Evolutionary conservation across 352 stramenopile genomes (phyloP).

Genomic region (Phytopythium boreale): DNA sequence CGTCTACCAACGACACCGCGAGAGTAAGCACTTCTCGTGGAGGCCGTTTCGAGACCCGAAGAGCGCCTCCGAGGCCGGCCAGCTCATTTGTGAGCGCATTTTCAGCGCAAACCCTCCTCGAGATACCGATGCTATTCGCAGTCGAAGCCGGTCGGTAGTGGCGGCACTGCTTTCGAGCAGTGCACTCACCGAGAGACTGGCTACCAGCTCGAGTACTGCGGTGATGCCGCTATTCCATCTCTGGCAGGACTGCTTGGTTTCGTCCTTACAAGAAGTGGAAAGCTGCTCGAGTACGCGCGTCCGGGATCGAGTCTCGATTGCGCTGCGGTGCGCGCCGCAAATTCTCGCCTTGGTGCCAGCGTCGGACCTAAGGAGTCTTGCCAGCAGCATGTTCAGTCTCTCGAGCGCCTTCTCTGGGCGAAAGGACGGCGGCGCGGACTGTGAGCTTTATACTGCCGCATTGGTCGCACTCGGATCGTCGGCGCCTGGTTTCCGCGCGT

Average conservation of each 20-base stretch:
- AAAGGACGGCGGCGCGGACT: too few relatives aligned
- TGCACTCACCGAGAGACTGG: background rate
- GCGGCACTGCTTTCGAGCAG: background rate
- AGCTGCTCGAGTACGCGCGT: background rate
- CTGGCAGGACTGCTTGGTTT: background rate
- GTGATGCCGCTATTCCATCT: background rate
- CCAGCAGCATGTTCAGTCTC: background rate
- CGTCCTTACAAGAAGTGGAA: background rate
- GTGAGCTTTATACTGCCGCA: background rate
- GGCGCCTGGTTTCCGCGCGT: background rate
- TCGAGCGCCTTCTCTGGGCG: background rate
- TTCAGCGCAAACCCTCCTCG: background rate
- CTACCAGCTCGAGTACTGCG: background rate
- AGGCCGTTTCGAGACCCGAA: constrained; percentile 43
- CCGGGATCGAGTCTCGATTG: background rate
- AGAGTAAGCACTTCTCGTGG: constrained; percentile 19
- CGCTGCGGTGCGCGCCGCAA: background rate
- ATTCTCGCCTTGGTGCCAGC: background rate
- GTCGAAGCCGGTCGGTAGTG: background rate
- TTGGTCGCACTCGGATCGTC: background rate
- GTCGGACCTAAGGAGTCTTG: background rate
- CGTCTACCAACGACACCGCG: background rate
- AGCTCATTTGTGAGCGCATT: constrained; percentile 24
- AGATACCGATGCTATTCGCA: background rate
- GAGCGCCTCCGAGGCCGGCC: constrained; percentile 4